phyloP scores from a whole-genome alignment of 305 asterid species.

The Fraxinus nigra region DNA sequence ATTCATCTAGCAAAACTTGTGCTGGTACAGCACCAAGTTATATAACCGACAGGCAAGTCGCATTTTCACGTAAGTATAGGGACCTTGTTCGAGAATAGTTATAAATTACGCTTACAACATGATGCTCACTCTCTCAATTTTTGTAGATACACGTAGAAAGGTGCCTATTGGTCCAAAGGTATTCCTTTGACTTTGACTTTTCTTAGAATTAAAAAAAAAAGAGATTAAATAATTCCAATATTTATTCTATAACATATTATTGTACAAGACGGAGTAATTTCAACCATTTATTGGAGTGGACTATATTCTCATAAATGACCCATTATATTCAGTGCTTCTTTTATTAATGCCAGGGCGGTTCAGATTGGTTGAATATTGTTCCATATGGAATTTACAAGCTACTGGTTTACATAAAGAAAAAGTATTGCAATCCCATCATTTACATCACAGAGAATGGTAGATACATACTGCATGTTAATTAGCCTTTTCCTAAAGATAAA shows the following conservation, averaged over 20 bases:
- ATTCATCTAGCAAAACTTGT: neutral
- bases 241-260: neutral
- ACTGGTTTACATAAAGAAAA: neutral
- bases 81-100: neutral
- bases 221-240: neutral
- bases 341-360: conserved; percentile 13
- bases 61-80: neutral
- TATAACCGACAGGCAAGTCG: neutral
- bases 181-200: neutral
- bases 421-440: no score
- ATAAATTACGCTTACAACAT: neutral
- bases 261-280: no score
- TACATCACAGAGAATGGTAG: no score
- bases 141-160: neutral
- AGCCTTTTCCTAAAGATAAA: no score
- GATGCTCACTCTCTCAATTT: neutral
- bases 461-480: no score
- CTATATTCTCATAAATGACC: neutral
- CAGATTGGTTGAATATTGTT: conserved; percentile 16
- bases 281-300: no score
- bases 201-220: neutral
- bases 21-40: neutral
- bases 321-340: neutral
- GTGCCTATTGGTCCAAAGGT: conserved; percentile 14
- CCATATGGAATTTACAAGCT: conserved; percentile 20